Percentiles rank a stretch among this genome's conserved stretches.
These are phyloP conservation scores for Aspergillus jensenii DNA, from an alignment of 2,329 filamentous ascomycete genomes.

Conservation along the genomic window DNA sequence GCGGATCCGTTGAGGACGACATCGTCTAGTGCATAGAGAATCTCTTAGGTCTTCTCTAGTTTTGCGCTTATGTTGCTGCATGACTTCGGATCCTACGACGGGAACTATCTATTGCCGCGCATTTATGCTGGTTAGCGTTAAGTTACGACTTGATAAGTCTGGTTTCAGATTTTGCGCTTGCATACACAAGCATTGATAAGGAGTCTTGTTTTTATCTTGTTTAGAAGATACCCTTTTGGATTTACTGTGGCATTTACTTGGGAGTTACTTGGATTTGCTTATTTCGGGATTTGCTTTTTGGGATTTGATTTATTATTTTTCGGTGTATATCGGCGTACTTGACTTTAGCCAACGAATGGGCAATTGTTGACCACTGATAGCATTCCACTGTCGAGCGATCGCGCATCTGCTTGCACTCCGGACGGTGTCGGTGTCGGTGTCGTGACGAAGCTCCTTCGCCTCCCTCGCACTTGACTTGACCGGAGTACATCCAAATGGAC, in stretches of 20 bases:
- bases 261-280: not conserved
- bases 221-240: constrained; percentile 14
- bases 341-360: constrained; percentile 12
- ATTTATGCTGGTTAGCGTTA: not conserved
- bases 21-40: not conserved
- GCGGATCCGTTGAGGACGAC: not conserved
- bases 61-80: not conserved
- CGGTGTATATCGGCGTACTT: constrained; percentile 7
- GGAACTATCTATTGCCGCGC: not conserved
- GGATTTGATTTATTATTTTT: not conserved
- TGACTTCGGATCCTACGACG: not conserved
- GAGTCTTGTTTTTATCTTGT: constrained; percentile 11
- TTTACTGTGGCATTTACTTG: not conserved
- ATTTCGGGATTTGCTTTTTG: not conserved
- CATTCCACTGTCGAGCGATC: constrained; percentile 5
- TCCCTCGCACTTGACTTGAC: not conserved
- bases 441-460: not conserved
- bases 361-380: constrained; percentile 15
- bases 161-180: not conserved
- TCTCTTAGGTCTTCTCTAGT: not conserved
- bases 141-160: not conserved
- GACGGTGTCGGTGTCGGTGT: not conserved
- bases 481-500: constrained; percentile 9
- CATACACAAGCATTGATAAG: constrained; percentile 7
- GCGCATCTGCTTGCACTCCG: constrained; percentile 12